phyloP scores from a whole-genome alignment of 192 early-diverging fungal genomes.

The Mortierella alpina region DNA sequence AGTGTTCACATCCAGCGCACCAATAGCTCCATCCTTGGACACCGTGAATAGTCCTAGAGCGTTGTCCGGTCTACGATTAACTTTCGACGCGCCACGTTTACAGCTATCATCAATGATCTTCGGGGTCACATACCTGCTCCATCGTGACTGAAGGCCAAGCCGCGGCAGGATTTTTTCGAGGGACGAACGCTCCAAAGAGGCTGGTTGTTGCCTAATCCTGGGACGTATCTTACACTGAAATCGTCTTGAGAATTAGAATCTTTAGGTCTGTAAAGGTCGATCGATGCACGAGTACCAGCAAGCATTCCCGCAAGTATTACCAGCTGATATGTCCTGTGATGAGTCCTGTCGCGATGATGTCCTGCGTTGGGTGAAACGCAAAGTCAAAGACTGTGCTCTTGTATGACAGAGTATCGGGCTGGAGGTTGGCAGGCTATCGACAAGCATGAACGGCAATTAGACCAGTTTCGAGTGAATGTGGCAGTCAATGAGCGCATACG shows the following conservation, averaged over 20 bases:
- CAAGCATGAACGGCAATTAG: background rate
- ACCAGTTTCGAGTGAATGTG: no score
- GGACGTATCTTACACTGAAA: constrained; percentile 47
- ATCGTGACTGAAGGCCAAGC: constrained; percentile 82
- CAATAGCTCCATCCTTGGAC: constrained; percentile 88
- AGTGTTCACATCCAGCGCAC: constrained; percentile 79
- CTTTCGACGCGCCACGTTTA: background rate
- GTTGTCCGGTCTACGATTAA: background rate
- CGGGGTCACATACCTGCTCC: constrained; percentile 63
- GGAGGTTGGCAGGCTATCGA: constrained; percentile 29
- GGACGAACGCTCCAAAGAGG: constrained; percentile 64
- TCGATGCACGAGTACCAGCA: background rate
- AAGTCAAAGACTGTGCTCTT: constrained; percentile 69
- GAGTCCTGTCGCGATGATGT: constrained; percentile 76
- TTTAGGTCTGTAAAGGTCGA: background rate
- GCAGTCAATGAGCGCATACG: background rate
- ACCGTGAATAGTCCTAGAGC: constrained; percentile 75
- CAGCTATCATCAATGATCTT: background rate
- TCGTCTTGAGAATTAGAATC: background rate
- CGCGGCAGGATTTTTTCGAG: constrained; percentile 90
- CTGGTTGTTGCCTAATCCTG: constrained; percentile 47
- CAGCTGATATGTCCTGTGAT: constrained; percentile 80
- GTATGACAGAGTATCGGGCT: constrained; percentile 57
- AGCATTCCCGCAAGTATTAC: constrained; percentile 48
- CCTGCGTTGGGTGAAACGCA: constrained; percentile 75